Conservation (phyloP, 169 alveolate species). For the Cryptosporidium baileyi region DNA sequence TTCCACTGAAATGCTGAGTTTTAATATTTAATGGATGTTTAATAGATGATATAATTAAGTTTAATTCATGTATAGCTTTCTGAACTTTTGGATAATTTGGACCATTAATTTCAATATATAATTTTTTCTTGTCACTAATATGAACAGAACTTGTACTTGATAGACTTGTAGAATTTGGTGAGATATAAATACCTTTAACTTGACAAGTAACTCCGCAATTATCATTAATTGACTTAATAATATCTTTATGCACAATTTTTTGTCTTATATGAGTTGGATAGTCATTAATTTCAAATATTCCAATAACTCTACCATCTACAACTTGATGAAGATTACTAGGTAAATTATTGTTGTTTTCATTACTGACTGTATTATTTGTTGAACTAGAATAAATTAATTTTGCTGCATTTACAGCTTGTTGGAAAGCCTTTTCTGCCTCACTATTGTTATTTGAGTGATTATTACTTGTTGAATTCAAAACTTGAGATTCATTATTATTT, state of each 20-base stretch:
- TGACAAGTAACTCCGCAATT: constrained; percentile 65
- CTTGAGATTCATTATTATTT: not conserved
- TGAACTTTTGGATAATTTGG: constrained; percentile 64
- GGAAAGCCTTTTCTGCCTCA: constrained; percentile 65
- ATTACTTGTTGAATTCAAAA: not conserved
- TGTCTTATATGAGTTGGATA: constrained; percentile 88
- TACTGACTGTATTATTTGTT: not conserved
- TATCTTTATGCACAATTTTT: constrained; percentile 83
- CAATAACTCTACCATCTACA: constrained; percentile 79
- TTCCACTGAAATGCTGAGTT: constrained; percentile 14
- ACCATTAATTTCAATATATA: constrained; percentile 62
- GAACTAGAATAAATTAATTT: not conserved
- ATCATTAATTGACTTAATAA: constrained; percentile 29
- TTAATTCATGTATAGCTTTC: constrained; percentile 60
- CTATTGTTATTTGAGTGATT: not conserved
- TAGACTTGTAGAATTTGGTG: constrained; percentile 1
- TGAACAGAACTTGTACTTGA: constrained; percentile 11
- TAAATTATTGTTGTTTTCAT: not conserved
- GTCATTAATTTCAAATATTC: constrained; percentile 88
- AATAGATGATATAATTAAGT: constrained; percentile 11
- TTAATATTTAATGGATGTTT: constrained; percentile 7
- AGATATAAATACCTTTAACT: constrained; percentile 62
- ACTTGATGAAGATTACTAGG: constrained; percentile 56
- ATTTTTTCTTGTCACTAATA: constrained; percentile 44
- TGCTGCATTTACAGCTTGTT: constrained; percentile 23